Evolutionary conservation across 306 rosid species (phyloP).

Genomic region (Malus sylvestris): DNA sequence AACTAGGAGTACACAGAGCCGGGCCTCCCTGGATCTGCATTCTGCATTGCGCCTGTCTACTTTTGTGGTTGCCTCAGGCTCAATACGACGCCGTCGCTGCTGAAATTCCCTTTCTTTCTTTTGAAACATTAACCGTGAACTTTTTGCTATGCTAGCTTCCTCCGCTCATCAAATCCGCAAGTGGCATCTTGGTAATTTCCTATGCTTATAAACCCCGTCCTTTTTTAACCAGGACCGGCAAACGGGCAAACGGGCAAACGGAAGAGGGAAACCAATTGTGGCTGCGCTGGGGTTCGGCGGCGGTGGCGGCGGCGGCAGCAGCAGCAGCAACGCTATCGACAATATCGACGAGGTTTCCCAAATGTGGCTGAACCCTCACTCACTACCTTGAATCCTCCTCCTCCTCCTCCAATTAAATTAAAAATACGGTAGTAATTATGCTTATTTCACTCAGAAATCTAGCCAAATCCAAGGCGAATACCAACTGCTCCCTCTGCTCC

Average conservation of each 20-base stretch:
- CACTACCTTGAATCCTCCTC: neutral
- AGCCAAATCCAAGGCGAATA: neutral
- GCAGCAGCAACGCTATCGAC: neutral
- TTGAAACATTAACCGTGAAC: too few relatives aligned
- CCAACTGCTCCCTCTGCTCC: neutral
- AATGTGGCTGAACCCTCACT: too few relatives aligned
- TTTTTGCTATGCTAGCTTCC: too few relatives aligned
- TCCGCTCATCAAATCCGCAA: neutral
- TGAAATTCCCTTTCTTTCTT: too few relatives aligned
- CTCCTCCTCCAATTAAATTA: neutral
- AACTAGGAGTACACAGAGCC: too few relatives aligned
- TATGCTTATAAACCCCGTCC: neutral
- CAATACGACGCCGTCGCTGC: too few relatives aligned
- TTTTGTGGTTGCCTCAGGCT: too few relatives aligned
- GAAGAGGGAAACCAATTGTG: neutral
- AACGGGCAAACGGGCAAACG: neutral
- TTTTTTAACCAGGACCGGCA: neutral
- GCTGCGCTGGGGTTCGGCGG: neutral
- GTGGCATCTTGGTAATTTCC: neutral
- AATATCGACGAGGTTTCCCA: neutral
- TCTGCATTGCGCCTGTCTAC: too few relatives aligned
- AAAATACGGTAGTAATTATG: neutral
- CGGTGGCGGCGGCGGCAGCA: neutral
- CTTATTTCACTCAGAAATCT: neutral
- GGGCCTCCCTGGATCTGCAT: too few relatives aligned